Evolutionary conservation across 1,284 basidiomycete genomes (phyloP), one percentile per base, ranked within the genome.

Genomic region (Malassezia globosa): DNA sequence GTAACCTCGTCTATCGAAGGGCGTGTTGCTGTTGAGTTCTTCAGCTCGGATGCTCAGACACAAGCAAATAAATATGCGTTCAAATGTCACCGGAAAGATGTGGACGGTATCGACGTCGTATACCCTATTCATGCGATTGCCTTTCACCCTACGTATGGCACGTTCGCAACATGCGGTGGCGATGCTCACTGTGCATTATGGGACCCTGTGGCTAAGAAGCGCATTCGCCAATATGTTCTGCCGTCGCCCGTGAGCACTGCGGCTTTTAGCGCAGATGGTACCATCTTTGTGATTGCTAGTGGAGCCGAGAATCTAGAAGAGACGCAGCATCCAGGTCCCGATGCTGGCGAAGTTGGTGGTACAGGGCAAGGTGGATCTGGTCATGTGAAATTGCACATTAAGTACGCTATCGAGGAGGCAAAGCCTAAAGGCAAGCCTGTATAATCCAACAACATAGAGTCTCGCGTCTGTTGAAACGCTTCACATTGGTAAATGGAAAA

Each of bases 141-240:
- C 0, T 97, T 96, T 76, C 47, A 46, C 7, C 33, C 24, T 23
- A 49, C 84, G 16, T 84, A 85, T 74, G 92, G 89, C 69, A 95
- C 92, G 0, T 96, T 97, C 66, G 88, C 86, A 0, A 89, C 87
- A 0, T 85, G 84, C 2, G 92, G 90, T 25, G 92, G 88, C 0
- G 90, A 96, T 72, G 82, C 82, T 1, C 83, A 84, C 4, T 82
- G 92, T 33, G 87, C 86, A 0, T 81, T 96, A 53, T 99, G 92
- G 92, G 94, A 97, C 70, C 87, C 94, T 72, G 83, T 83, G 55
- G 85, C 90, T 38, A 96, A 95, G 76, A 97, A 97, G 72, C 81
- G 94, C 10, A 77, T 96, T 55, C 81, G 87, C 31, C 63, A 96
- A 90, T 77, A 95, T 87, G 45, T 58, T 2, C 37, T 61, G 6